phyloP scores from a whole-genome alignment of 148 eudicot species.

The Fagopyrum tataricum region DNA sequence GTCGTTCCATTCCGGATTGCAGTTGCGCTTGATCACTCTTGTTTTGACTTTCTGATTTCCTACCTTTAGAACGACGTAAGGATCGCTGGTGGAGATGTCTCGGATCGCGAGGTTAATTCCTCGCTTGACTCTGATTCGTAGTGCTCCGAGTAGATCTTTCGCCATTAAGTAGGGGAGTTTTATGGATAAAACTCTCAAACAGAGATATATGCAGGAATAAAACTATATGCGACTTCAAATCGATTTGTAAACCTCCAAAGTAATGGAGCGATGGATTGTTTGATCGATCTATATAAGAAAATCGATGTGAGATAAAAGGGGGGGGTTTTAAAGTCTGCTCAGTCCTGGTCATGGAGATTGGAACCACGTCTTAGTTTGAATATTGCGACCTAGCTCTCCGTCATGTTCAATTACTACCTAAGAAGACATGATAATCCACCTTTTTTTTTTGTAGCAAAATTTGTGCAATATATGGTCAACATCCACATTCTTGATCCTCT shows the following conservation, averaged over 20 bases:
- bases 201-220: background rate
- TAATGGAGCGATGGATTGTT: background rate
- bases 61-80: slow-evolving; percentile 17
- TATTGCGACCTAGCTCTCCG: background rate
- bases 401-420: background rate
- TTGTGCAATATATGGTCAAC: background rate
- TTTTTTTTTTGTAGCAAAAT: too few relatives aligned
- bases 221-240: background rate
- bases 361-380: slow-evolving; percentile 1
- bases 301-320: too few relatives aligned
- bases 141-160: slow-evolving; percentile 9
- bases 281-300: background rate
- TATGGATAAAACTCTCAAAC: background rate
- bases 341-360: background rate
- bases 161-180: background rate
- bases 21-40: slow-evolving; percentile 31
- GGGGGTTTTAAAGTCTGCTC: background rate
- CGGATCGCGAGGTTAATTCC: slow-evolving; percentile 20
- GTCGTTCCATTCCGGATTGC: slow-evolving; percentile 58
- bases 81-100: slow-evolving; percentile 18
- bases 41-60: slow-evolving; percentile 45
- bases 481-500: background rate
- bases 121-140: slow-evolving; percentile 12
- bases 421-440: background rate
- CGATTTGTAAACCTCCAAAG: background rate